Evolutionary conservation across 768 basidiomycete species (phyloP).

Genomic region (Obba rivulosa): DNA sequence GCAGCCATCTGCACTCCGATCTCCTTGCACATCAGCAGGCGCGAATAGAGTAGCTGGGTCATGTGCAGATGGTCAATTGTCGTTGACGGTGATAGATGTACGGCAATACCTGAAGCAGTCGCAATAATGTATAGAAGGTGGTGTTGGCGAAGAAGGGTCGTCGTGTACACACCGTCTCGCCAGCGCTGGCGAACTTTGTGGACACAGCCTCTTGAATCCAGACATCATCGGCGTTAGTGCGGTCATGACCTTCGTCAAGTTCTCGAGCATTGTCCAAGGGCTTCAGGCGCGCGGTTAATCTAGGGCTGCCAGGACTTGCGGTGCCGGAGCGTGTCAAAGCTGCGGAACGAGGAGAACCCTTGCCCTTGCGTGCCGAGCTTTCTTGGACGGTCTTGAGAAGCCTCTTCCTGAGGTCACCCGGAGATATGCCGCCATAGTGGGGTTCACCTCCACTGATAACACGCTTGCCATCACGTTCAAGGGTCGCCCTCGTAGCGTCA

Average conservation of each 20-base stretch:
- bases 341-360: constrained; percentile 14
- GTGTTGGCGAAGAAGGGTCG: constrained; percentile 86
- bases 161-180: constrained; percentile 26
- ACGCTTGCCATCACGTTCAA: constrained; percentile 20
- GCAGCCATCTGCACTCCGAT: constrained; percentile 67
- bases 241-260: constrained; percentile 6
- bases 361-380: constrained; percentile 29
- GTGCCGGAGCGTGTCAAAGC: constrained; percentile 33
- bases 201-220: constrained; percentile 50
- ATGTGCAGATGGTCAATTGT: constrained; percentile 5
- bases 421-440: constrained; percentile 42
- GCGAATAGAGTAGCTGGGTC: constrained; percentile 78
- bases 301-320: constrained; percentile 18
- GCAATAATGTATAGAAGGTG: constrained; percentile 85
- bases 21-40: constrained; percentile 80
- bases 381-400: constrained; percentile 73
- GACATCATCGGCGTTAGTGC: constrained; percentile 36
- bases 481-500: constrained; percentile 17
- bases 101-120: constrained; percentile 77
- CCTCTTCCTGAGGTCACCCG: constrained; percentile 73
- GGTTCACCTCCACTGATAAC: constrained; percentile 6
- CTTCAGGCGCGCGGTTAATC: neutral
- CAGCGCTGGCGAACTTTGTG: constrained; percentile 12
- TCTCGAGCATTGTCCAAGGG: constrained; percentile 1
- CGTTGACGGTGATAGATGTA: neutral